Evolutionary conservation across 257 asterid genomes (phyloP).

Genomic region (Solanum pennellii): DNA sequence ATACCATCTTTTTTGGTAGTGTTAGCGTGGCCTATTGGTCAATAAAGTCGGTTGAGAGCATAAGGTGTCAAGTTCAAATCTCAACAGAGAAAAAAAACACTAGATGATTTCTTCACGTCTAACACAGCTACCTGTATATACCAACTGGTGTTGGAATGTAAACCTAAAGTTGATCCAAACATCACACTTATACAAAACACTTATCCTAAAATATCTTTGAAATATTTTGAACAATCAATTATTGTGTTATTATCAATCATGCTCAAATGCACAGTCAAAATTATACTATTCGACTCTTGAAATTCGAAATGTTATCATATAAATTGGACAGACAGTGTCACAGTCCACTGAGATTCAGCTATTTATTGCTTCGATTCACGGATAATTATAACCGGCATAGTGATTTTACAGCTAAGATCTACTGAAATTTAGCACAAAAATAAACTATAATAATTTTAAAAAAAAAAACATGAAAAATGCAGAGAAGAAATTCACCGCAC

Average conservation of each 20-base stretch:
- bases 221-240: too few relatives aligned
- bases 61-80: not conserved
- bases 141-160: not conserved
- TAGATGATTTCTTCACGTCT: not conserved
- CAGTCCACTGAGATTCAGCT: not conserved
- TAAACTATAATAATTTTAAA: too few relatives aligned
- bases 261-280: not conserved
- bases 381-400: not conserved
- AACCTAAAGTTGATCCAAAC: not conserved
- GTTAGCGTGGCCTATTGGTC: not conserved
- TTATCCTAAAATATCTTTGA: too few relatives aligned
- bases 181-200: not conserved
- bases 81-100: too few relatives aligned
- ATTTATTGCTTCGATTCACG: not conserved
- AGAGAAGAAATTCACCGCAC: constrained; percentile 9
- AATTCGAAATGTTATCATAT: too few relatives aligned
- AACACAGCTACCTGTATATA: not conserved
- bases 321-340: too few relatives aligned
- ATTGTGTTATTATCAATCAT: not conserved
- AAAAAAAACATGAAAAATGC: not conserved
- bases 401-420: not conserved
- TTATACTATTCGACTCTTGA: not conserved
- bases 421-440: not conserved
- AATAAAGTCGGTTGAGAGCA: not conserved
- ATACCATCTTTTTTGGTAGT: not conserved